Base-by-base conservation (phyloP, 306 rosid species). In the Cicer arietinum region DNA sequence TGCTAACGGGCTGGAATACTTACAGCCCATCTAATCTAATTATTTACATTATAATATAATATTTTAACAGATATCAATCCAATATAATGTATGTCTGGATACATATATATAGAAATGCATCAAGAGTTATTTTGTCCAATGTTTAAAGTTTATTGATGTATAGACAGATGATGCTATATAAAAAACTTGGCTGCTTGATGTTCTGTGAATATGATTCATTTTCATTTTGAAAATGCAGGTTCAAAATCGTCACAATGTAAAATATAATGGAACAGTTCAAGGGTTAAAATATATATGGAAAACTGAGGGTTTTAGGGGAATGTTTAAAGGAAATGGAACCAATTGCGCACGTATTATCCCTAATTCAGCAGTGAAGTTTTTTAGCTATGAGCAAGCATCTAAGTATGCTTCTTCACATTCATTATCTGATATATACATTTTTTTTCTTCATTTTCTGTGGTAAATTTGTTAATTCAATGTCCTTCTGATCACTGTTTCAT, bases 311-410 rank as follows among this genome's bases (percentile, higher is more conserved):
- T 65, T 86, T 17, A 83, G 84, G 75, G 89, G 92, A 73, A 10
- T 88, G 89, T 86, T 88, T 61, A 90, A 86, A 77, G 96, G 91
- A 73, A 90, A 90, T 41, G 92, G 96, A 77, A 90, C 92, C 30
- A 88, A 90, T 48, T 88, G 96, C 80, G 92, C 90, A 62, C 92
- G 89, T 52, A 90, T 90, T 64, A 72, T 90, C 73, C 92, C 92
- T 16, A 90, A 90, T 80, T 90, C 90, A 7, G 92, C 96, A 6
- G 90, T 88, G 45, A 90, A 90, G 82, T 90, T 90, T 84, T 86
- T 81, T 58, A 86, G 89, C 84, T 90, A 90, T 30, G 91, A 90
- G 79, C 81, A 88, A 74, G 92, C 96, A 54, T 85, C 88, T 52
- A 81, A 22, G 92, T 90, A 81, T 51, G 85, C 61, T 69, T 77